These are phyloP conservation scores for Grigorovia humatica DNA, from an alignment of 805 yeast species.

Conservation along the genomic window DNA sequence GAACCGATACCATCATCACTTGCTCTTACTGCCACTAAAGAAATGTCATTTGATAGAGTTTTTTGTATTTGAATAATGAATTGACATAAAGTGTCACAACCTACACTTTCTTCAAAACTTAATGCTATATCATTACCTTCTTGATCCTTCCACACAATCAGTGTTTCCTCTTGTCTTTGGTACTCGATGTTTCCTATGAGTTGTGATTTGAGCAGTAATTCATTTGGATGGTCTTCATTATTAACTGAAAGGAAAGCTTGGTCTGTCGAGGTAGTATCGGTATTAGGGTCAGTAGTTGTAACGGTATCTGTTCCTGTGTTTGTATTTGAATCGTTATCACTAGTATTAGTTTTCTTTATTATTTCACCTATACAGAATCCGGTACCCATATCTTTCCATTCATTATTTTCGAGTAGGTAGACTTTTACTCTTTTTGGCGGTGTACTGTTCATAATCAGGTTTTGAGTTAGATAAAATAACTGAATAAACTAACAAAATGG, in stretches of 20 bases:
- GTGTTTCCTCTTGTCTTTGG: conserved; percentile 88
- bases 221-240: conserved; percentile 53
- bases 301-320: too few relatives aligned
- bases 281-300: too few relatives aligned
- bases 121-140: conserved; percentile 67
- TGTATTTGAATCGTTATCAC: conserved; percentile 2
- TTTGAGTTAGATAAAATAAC: too few relatives aligned
- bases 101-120: conserved; percentile 84
- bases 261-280: background rate
- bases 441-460: conserved; percentile 8
- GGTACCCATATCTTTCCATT: conserved; percentile 89
- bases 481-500: too few relatives aligned
- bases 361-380: conserved; percentile 78
- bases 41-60: conserved; percentile 50
- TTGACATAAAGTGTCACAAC: conserved; percentile 76
- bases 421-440: conserved; percentile 78
- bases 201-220: conserved; percentile 50
- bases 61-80: conserved; percentile 64
- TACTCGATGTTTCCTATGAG: conserved; percentile 73
- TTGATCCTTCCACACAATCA: conserved; percentile 86
- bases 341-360: conserved; percentile 3
- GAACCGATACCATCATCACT: conserved; percentile 40
- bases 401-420: conserved; percentile 69
- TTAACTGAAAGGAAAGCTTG: conserved; percentile 58
- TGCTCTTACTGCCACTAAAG: conserved; percentile 58